Conservation (phyloP, 495 filamentous ascomycete genomes). For the Podospora pseudoanserina region DNA sequence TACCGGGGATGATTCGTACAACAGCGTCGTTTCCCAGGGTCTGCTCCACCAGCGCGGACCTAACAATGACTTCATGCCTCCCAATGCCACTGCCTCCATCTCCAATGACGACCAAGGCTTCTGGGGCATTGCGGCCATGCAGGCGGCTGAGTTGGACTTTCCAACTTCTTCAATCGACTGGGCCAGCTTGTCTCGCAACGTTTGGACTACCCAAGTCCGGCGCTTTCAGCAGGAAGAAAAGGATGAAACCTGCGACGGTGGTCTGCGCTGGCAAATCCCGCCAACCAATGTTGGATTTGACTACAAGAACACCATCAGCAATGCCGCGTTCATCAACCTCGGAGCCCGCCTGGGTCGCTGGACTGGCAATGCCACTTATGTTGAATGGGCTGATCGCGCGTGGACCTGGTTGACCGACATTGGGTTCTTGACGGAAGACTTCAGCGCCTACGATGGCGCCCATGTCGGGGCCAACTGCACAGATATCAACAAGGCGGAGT, state of each 20-base stretch:
- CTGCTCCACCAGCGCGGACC: constrained; percentile 61
- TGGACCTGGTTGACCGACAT: constrained; percentile 67
- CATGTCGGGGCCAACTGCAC: constrained; percentile 60
- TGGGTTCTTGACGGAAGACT: constrained; percentile 57
- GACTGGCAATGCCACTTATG: constrained; percentile 74
- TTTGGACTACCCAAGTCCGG: constrained; percentile 65
- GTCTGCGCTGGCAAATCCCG: constrained; percentile 77
- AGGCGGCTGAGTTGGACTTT: constrained; percentile 69
- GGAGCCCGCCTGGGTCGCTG: constrained; percentile 71
- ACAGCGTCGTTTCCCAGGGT: constrained; percentile 52
- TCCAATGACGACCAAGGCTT: constrained; percentile 84
- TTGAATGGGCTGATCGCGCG: constrained; percentile 64
- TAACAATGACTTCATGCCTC: constrained; percentile 57
- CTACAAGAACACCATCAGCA: constrained; percentile 71
- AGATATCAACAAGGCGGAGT: constrained; percentile 58
- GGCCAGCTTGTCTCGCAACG: constrained; percentile 68
- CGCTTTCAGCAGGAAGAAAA: constrained; percentile 35
- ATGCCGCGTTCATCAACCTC: constrained; percentile 73
- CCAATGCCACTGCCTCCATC: constrained; percentile 66
- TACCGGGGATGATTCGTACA: constrained; percentile 65
- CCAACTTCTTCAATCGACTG: constrained; percentile 65
- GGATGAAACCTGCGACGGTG: constrained; percentile 60
- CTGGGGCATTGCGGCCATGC: constrained; percentile 72
- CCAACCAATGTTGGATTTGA: constrained; percentile 69
- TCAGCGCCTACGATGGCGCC: constrained; percentile 67